phyloP scores from a whole-genome alignment of 2,329 filamentous ascomycete species.

The Drechslerella dactyloides region DNA sequence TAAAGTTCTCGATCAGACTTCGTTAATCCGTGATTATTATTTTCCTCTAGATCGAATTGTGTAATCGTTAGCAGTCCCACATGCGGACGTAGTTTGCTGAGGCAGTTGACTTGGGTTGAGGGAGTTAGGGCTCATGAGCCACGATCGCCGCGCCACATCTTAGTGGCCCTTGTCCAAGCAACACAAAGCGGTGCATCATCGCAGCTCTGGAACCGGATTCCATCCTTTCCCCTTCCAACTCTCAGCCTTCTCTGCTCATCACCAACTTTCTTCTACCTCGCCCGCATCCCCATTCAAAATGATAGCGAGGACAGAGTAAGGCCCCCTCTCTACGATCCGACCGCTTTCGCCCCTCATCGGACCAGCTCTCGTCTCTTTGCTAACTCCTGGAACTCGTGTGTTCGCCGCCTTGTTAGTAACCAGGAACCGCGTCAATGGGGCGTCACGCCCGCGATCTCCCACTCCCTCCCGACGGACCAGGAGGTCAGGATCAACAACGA shows the following conservation, averaged over 20 bases:
- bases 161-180: neutral
- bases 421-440: conserved; percentile 63
- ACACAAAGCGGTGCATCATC: conserved; percentile 8
- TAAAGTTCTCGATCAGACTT: too few relatives aligned
- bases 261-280: neutral
- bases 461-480: conserved; percentile 73
- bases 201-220: conserved; percentile 1
- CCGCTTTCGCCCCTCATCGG: neutral
- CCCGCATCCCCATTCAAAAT: neutral
- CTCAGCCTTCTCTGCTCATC: conserved; percentile 13
- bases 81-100: neutral
- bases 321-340: neutral
- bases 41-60: too few relatives aligned
- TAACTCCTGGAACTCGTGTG: conserved; percentile 8
- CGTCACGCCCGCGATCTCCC: conserved; percentile 83
- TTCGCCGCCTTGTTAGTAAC: conserved; percentile 8
- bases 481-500: conserved; percentile 79
- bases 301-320: neutral
- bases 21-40: too few relatives aligned
- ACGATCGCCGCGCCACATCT: neutral
- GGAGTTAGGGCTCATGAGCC: neutral
- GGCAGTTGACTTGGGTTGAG: neutral
- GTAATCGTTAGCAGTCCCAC: too few relatives aligned
- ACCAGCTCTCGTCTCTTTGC: neutral
- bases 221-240: conserved; percentile 11